Evolutionary conservation across 306 rosid species (phyloP).

Genomic region (Pueraria montana): DNA sequence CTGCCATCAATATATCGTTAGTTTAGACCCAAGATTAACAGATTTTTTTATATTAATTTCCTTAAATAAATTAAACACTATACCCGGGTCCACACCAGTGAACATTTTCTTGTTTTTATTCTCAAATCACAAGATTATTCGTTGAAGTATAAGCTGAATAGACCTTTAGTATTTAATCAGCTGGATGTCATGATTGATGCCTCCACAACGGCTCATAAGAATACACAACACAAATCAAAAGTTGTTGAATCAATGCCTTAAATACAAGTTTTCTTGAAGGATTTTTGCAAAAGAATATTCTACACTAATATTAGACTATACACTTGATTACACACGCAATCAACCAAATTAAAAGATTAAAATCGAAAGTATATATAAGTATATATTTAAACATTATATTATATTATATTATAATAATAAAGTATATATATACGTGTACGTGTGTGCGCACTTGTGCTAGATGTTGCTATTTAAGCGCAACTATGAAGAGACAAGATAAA

Average conservation of each 20-base stretch:
- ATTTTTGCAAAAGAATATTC: neutral
- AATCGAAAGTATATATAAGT: neutral
- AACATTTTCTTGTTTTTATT: neutral
- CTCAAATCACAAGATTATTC: slow-evolving; percentile 6
- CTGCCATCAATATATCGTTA: neutral
- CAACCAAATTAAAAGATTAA: neutral
- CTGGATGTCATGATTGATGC: slow-evolving; percentile 15
- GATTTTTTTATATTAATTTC: neutral
- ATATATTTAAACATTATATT: neutral
- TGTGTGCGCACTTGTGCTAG: neutral
- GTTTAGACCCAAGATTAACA: neutral
- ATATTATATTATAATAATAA: neutral
- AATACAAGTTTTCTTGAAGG: neutral
- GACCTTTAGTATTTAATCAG: neutral
- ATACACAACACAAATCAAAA: slow-evolving; percentile 6
- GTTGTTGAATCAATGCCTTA: slow-evolving; percentile 14
- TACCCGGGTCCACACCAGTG: neutral
- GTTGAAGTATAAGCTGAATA: slow-evolving; percentile 11
- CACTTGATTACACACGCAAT: neutral
- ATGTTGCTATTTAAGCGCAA: neutral
- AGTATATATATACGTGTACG: neutral
- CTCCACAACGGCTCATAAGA: slow-evolving; percentile 1
- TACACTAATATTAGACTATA: neutral
- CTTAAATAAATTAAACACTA: neutral
- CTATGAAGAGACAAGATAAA: slow-evolving; percentile 27